Base-by-base conservation (phyloP, 2,329 filamentous ascomycete species). In the Neoarthrinium moseri region DNA sequence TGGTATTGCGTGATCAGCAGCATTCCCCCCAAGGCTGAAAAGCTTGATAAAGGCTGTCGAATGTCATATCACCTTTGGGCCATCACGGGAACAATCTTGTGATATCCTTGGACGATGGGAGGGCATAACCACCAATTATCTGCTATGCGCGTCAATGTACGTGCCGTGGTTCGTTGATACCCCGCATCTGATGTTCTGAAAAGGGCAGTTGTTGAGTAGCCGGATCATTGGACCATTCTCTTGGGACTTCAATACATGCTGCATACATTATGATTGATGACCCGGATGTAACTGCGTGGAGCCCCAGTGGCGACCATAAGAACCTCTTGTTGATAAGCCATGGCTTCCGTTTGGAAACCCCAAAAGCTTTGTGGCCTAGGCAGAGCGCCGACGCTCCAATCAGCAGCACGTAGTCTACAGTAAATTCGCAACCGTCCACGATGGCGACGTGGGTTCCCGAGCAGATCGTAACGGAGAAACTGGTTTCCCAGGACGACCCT, bases 391-490 rank as follows among this genome's bases (percentile, higher is more conserved):
- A n/a, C n/a, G 26, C 26, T 29, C n/a, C n/a, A 29, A 29, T n/a
- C 26, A n/a, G 8, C n/a, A 8, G n/a, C 26, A 7, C 8, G 26
- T 29, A 29, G 26, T 29, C n/a, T 29, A n/a, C 21, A 39, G 10
- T 11, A 4, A n/a, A n/a, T 29, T 8, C 8, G 8, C 26, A 29
- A n/a, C n/a, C 26, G 26, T 12, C 13, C 11, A 44, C 18, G 8
- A 60, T 61, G 59, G 46, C 59, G 41, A 61, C 57, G 3, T 51
- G 60, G 10, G 17, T 60, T 18, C 53, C 52, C 8, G 37, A 44
- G 11, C 45, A 52, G 8, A 27, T 48, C 34, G 43, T 32, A 15
- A 21, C 40, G 3, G 49, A 52, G 29, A 57, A 58, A 21, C 40
- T 42, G 4, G 8, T 30, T 4, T 23, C 47, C 11, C 33, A 39